Evolutionary conservation across 78 protist species (phyloP).

Genomic region (Blattamonas nauphoetae): DNA sequence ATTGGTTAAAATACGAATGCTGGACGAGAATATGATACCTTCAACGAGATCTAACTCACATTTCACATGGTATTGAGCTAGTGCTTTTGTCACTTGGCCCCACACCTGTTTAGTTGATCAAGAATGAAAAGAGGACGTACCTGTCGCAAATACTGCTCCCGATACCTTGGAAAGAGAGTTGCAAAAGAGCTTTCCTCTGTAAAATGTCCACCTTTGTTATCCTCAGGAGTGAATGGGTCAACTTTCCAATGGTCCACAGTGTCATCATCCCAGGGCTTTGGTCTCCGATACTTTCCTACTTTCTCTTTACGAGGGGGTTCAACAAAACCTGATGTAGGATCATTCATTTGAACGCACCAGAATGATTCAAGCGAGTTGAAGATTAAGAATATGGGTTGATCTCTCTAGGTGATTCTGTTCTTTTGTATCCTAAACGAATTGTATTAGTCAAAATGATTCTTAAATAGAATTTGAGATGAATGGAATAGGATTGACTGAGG

Average conservation of each 20-base stretch:
- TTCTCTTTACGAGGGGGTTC: not conserved
- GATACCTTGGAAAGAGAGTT: constrained; percentile 85
- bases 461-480: no score
- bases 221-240: constrained; percentile 33
- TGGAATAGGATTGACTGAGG: no score
- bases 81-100: constrained; percentile 53
- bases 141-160: constrained; percentile 27
- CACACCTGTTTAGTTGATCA: constrained; percentile 54
- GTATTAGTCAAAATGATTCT: no score
- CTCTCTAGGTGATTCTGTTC: no score
- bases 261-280: constrained; percentile 42
- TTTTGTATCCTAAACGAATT: no score
- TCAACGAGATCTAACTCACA: constrained; percentile 77
- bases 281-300: not conserved
- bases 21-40: constrained; percentile 43
- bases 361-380: no score
- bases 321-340: not conserved
- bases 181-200: constrained; percentile 60
- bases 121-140: constrained; percentile 10
- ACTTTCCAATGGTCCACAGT: constrained; percentile 65
- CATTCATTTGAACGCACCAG: no score
- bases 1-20: not conserved
- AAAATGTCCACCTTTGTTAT: constrained; percentile 24
- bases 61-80: constrained; percentile 53
- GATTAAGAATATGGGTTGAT: no score